Base-by-base conservation (phyloP, 306 rosid species). In the Cucurbita pepo region DNA sequence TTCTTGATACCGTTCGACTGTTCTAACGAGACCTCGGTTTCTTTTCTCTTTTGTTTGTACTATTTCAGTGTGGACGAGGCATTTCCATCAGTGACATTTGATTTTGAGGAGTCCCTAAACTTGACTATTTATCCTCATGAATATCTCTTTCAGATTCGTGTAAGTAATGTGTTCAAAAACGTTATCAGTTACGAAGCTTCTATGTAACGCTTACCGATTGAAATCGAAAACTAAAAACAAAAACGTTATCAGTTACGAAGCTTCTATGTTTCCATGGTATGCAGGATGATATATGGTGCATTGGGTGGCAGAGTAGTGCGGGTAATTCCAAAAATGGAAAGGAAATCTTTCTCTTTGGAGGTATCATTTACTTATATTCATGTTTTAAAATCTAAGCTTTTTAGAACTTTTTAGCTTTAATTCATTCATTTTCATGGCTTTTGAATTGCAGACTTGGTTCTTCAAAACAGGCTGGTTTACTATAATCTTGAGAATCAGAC, bases 121-220 rank as follows among this genome's bases (percentile, higher is more conserved):
- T 63, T 94, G 76, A 75, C 48, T 34, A 83, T 75, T 41, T 81
- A 86, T 79, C 92, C 99, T 75, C 91, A 62, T 1, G 99, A 94
- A 11, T 94, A 94, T 77, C 73, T 94, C 38, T 94, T 94, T 79
- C 62, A 15, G 7, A 71, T 77, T 43, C 54, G 34, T 1, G 96
- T 82, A 75, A 84, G 92, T 63, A 77, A 64, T 34, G 43, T 30
- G 34, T 30, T 30, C 34, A 3, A 1, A 43, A 64, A 7, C 2
- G 16, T 41, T 57, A 64, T 11, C 0, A 64, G 22, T 18, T 9
- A 0, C 3, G 52, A 18, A 5, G 8, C 13, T 58, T 58, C 22
- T 21, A 21, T 72, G 7, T 72, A 21, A 21, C 22, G 3, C 34
- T 30, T 30, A 30, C 34, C 34, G 34, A 30, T 30, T 30, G 34